Evolutionary conservation across 345 rosid genomes (phyloP), one percentile per base, ranked within the genome.

Genomic region (Carallia brachiata): DNA sequence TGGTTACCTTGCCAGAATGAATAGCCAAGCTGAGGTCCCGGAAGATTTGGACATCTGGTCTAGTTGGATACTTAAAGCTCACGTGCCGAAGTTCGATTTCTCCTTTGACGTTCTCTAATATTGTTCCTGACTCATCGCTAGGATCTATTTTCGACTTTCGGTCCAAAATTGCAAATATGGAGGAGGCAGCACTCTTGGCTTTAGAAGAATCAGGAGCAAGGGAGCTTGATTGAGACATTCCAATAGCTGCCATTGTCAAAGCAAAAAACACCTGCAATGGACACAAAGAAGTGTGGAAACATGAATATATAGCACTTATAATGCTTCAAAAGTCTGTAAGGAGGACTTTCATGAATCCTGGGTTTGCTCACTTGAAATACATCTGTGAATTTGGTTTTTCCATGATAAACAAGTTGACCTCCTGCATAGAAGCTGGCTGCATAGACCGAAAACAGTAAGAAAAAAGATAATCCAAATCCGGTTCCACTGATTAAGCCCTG

Each of bases 201-300:
- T 90, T 88, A 67, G 68, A 54, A 47, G 74, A 62, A 70, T 70
- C 68, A 5, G 74, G 68, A 74, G 85, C 76, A 28, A 88, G 18
- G 36, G 98, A 84, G 79, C 98, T 92, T 32, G 92, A 79, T 65
- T 86, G 94, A 71, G 96, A 81, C 44, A 92, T 87, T 58, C 84
- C 92, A 6, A 85, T n/a, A 9, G 89, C 79, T 17, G 90, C 85
- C 89, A 88, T 63, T 36, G 88, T 82, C 62, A 92, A 77, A 48
- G 90, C 92, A 66, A 92, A 90, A 82, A 90, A 88, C 61, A 88
- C 94, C 91, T 92, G 80, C 75, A 23, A 47, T 60, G 15, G 0
- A 23, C 61, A 61, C 4, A 30, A 36, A 32, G 16, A 23, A 2
- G 18, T 10, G 19, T 13, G 6, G 53, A 31, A 55, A 36, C 27